Evolutionary conservation across 305 asterid genomes (phyloP), one percentile per base, ranked within the genome.

Genomic region (Lippia alba): DNA sequence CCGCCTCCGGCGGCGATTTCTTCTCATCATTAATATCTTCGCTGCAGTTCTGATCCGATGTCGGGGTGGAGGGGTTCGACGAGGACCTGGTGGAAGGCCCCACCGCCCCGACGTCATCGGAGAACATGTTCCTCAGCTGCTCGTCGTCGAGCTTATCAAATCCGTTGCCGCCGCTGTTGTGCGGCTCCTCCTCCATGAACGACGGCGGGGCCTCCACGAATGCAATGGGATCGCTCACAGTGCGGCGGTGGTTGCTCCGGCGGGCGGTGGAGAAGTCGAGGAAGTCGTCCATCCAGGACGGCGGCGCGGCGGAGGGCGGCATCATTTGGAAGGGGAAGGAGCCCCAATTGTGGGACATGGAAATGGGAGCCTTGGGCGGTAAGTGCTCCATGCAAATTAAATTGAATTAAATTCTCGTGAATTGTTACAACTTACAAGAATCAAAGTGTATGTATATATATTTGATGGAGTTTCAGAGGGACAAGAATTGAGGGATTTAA

Each of bases 91-190:
- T 54, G 48, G 83, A 46, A 17, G 83, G 79, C 44, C 76, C 84
- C 70, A 63, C 67, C 24, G 69, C 74, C n/a, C 61, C 70, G 33
- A 80, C 74, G 9, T 90, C 84, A 20, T 88, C 96, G 30, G 88
- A 81, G 69, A 92, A 92, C 96, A 92, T 90, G 67, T 65, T 80
- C 76, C 79, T 69, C 56, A 92, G 84, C 74, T 90, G 96, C 71
- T 92, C 96, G 36, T 92, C 96, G 30, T 92, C 96, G 71, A 92
- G 65, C 32, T 83, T 77, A 14, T 91, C 96, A 55, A 91, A 91
- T 12, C 85, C 84, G 33, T 15, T 15, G 46, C 19, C 44, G 41
- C 48, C 67, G 66, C 41, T 32, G 48, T 19, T 51, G 50, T 64
- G 39, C 12, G 68, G 71, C 4, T 55, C 48, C 5, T 85, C 82